Percentiles rank a stretch among this genome's conserved stretches.
Evolutionary conservation across 805 yeast species (phyloP).

Genomic region (Saturnispora diversa): DNA sequence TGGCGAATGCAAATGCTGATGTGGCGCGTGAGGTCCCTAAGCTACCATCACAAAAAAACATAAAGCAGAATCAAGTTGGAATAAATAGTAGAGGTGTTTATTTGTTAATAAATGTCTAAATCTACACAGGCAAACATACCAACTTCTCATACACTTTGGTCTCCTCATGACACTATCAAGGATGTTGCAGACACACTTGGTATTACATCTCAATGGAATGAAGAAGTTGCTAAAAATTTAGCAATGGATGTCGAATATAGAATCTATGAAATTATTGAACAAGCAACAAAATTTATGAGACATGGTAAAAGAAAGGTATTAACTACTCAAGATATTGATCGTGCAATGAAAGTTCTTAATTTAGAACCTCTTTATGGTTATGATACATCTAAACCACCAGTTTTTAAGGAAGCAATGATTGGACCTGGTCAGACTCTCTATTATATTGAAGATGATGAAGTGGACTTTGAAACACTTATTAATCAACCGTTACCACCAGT

Average conservation of each 20-base stretch:
- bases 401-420: conserved; percentile 80
- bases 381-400: conserved; percentile 59
- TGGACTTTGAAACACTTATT: conserved; percentile 87
- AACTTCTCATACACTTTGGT: conserved; percentile 87
- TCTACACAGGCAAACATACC: conserved; percentile 36
- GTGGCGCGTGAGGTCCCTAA: too few relatives aligned
- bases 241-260: conserved; percentile 99
- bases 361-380: conserved; percentile 93
- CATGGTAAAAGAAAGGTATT: conserved; percentile 81
- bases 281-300: conserved; percentile 92
- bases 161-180: conserved; percentile 92
- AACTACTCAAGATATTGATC: conserved; percentile 71
- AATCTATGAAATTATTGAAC: conserved; percentile 89
- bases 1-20: too few relatives aligned
- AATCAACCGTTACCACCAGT: conserved; percentile 93
- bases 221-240: conserved; percentile 85
- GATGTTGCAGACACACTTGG: conserved; percentile 95
- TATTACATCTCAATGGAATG: conserved; percentile 53
- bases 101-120: conserved; percentile 1
- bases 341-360: conserved; percentile 77
- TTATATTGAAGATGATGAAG: conserved; percentile 84
- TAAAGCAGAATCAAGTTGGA: too few relatives aligned
- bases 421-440: conserved; percentile 91
- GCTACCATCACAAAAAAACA: too few relatives aligned
- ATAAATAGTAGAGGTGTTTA: too few relatives aligned